These are phyloP conservation scores for Macadamia tetraphylla DNA, from an alignment of 164 flowering plant genomes.

Conservation along the genomic window DNA sequence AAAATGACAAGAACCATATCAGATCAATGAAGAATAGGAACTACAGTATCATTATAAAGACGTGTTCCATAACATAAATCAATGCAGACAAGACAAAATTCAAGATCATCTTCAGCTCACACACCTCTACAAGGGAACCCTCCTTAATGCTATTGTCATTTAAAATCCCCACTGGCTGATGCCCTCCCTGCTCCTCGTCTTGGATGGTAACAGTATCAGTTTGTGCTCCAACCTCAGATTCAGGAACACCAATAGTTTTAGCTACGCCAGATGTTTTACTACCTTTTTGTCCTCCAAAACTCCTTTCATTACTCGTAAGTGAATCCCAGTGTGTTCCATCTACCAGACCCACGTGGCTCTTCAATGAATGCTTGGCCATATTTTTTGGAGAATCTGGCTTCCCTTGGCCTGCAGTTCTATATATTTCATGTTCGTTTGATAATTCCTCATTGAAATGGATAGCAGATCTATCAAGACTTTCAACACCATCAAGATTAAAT, in stretches of 20 bases:
- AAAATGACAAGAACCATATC: background rate
- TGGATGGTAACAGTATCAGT: constrained; percentile 13
- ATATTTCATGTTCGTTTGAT: constrained; percentile 22
- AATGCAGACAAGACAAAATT: background rate
- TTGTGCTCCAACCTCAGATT: constrained; percentile 28
- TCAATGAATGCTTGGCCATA: constrained; percentile 11
- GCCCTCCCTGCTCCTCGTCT: constrained; percentile 15
- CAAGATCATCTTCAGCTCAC: constrained; percentile 10
- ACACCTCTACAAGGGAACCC: constrained; percentile 87
- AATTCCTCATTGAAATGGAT: constrained; percentile 17
- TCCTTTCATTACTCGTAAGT: constrained; percentile 24
- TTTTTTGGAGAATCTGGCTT: constrained; percentile 22
- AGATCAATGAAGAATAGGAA: background rate
- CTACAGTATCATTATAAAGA: background rate
- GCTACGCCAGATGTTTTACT: constrained; percentile 26
- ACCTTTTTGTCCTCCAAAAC: constrained; percentile 25
- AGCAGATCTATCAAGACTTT: constrained; percentile 13
- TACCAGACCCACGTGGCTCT: constrained; percentile 18
- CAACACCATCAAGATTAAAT: constrained; percentile 9
- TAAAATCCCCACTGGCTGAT: constrained; percentile 10
- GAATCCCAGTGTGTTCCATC: constrained; percentile 29
- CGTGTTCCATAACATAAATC: background rate
- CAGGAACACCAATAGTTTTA: constrained; percentile 34
- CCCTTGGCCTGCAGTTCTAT: constrained; percentile 4
- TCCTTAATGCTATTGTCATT: constrained; percentile 41